phyloP scores from a whole-genome alignment of 2,329 filamentous ascomycete species.

The Colletotrichum somersetense region DNA sequence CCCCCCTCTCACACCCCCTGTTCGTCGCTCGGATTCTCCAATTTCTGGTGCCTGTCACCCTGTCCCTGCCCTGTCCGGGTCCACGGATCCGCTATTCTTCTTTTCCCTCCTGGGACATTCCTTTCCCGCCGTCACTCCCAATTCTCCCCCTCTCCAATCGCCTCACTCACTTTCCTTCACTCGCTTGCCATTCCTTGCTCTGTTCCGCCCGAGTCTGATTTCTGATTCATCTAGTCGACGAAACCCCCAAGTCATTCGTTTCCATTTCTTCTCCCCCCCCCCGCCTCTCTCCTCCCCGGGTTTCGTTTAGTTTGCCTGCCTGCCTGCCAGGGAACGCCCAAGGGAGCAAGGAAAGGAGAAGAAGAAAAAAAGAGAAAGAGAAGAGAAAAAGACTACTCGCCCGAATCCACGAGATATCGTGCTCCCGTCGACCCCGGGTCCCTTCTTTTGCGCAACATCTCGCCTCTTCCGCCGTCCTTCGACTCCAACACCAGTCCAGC shows the following conservation, averaged over 20 bases:
- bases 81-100: conserved; percentile 26
- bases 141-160: conserved; percentile 31
- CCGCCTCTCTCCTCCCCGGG: conserved; percentile 16
- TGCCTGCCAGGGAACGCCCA: conserved; percentile 3
- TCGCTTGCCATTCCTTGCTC: not conserved
- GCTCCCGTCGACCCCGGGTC: conserved; percentile 22
- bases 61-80: not conserved
- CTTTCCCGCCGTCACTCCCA: conserved; percentile 36
- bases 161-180: conserved; percentile 23
- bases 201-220: conserved; percentile 5
- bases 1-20: not conserved
- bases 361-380: not conserved
- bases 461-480: not conserved
- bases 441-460: conserved; percentile 14
- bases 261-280: conserved; percentile 1
- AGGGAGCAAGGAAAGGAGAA: not conserved
- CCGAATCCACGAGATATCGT: not conserved
- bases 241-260: conserved; percentile 32
- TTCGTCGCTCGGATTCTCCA: conserved; percentile 32
- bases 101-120: conserved; percentile 38
- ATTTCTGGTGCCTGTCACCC: conserved; percentile 24
- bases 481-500: not conserved
- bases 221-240: conserved; percentile 8
- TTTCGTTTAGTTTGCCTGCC: conserved; percentile 29
- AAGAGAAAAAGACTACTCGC: not conserved